Evolutionary conservation across 352 stramenopile species (phyloP).

Genomic region (Thraustochytrium sp.): DNA sequence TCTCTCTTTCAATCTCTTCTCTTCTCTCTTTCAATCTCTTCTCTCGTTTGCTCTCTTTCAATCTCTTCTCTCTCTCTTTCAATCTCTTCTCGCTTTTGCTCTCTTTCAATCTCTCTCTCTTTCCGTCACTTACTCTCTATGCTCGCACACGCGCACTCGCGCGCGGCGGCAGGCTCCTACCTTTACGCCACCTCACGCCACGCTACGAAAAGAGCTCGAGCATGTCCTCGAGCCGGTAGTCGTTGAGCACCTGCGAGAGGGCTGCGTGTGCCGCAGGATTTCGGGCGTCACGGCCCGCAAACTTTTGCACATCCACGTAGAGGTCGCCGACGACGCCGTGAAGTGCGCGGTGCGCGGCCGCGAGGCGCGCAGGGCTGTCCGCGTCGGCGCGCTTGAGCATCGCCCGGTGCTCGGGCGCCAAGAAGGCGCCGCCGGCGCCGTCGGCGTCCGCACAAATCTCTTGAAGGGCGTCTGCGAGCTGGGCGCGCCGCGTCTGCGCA

Average conservation of each 20-base stretch:
- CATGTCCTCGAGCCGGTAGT: slow-evolving; percentile 69
- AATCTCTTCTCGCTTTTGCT: too few relatives aligned
- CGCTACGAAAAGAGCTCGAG: slow-evolving; percentile 63
- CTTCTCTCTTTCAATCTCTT: too few relatives aligned
- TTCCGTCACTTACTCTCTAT: too few relatives aligned
- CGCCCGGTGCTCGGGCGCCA: slow-evolving; percentile 52
- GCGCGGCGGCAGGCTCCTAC: too few relatives aligned
- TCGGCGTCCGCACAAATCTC: slow-evolving; percentile 71
- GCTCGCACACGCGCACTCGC: too few relatives aligned
- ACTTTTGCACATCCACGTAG: slow-evolving; percentile 74
- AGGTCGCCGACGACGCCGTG: slow-evolving; percentile 69
- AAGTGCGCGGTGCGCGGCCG: slow-evolving; percentile 61
- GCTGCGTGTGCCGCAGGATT: slow-evolving; percentile 50
- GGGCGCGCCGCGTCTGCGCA: slow-evolving; percentile 64
- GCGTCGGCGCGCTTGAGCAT: slow-evolving; percentile 63
- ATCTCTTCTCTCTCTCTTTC: too few relatives aligned
- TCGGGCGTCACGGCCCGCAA: slow-evolving; percentile 62
- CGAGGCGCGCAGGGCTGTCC: not conserved
- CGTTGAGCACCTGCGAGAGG: slow-evolving; percentile 68
- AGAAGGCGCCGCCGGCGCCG: slow-evolving; percentile 61
- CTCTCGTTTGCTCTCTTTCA: too few relatives aligned
- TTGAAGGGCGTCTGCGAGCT: slow-evolving; percentile 56
- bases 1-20: too few relatives aligned
- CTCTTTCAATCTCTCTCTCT: too few relatives aligned
- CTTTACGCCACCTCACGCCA: too few relatives aligned